phyloP scores from a whole-genome alignment of 2,329 filamentous ascomycete species.

The Endoconidiophora laricicola region DNA sequence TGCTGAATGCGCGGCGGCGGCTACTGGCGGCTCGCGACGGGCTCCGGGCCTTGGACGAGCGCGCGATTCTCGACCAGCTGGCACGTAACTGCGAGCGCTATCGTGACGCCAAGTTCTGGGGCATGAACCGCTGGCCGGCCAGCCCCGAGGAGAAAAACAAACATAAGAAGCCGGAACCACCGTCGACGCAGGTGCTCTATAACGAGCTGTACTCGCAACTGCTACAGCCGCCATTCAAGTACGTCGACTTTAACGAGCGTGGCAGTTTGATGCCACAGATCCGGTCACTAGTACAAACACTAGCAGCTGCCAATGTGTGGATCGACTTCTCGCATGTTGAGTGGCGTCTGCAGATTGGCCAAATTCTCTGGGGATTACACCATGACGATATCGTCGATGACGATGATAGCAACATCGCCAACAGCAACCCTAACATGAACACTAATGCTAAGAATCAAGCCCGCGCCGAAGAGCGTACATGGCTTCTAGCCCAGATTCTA shows the following conservation, averaged over 20 bases:
- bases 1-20: slow-evolving; percentile 40
- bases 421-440: slow-evolving; percentile 25
- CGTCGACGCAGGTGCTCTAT: slow-evolving; percentile 34
- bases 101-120: slow-evolving; percentile 30
- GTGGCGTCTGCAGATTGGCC: slow-evolving; percentile 57
- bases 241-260: slow-evolving; percentile 40
- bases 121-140: slow-evolving; percentile 25
- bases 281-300: slow-evolving; percentile 46
- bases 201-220: slow-evolving; percentile 44
- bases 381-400: slow-evolving; percentile 37
- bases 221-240: slow-evolving; percentile 37
- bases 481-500: slow-evolving; percentile 49
- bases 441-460: too few relatives aligned
- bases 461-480: slow-evolving; percentile 45
- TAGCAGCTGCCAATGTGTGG: slow-evolving; percentile 52
- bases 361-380: slow-evolving; percentile 48
- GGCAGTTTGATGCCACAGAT: slow-evolving; percentile 55
- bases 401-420: slow-evolving; percentile 22
- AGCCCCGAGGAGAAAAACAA: slow-evolving; percentile 2
- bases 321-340: slow-evolving; percentile 59
- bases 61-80: slow-evolving; percentile 40
- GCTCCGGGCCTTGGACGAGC: slow-evolving; percentile 39
- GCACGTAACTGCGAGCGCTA: slow-evolving; percentile 40
- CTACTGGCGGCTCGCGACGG: slow-evolving; percentile 36
- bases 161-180: neutral